Evolutionary conservation across 345 rosid genomes (phyloP).

Genomic region (Nasturtium officinale): DNA sequence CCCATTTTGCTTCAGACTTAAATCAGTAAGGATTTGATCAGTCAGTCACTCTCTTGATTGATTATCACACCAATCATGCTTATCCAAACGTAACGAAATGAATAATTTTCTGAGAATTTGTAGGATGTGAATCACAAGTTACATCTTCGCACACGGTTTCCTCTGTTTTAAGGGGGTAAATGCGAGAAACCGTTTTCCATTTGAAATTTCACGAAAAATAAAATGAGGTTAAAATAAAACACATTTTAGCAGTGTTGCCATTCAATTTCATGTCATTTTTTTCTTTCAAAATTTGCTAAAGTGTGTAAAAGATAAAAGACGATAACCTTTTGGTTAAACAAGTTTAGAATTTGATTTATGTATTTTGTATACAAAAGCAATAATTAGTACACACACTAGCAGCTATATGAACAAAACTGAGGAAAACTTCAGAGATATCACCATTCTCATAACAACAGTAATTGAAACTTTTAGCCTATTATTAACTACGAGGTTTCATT

Average conservation of each 20-base stretch:
- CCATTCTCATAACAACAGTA: constrained; percentile 21
- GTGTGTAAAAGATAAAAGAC: no score
- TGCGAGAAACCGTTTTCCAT: constrained; percentile 17
- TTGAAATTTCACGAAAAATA: not conserved
- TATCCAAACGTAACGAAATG: constrained; percentile 12
- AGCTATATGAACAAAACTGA: constrained; percentile 39
- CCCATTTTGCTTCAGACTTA: constrained; percentile 46
- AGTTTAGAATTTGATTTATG: not conserved
- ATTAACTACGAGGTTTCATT: constrained; percentile 17
- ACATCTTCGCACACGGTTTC: constrained; percentile 8
- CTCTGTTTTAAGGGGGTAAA: not conserved
- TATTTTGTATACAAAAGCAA: constrained; percentile 27
- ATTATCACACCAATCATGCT: not conserved
- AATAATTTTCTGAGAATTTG: not conserved
- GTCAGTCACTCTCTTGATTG: constrained; percentile 12
- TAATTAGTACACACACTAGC: constrained; percentile 18
- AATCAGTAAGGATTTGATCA: not conserved
- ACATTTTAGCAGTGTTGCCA: not conserved
- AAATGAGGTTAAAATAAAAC: not conserved
- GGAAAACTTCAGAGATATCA: constrained; percentile 33
- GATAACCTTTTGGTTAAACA: not conserved
- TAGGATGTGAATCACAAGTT: constrained; percentile 7
- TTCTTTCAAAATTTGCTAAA: no score
- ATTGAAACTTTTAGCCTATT: constrained; percentile 25
- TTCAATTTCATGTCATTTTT: not conserved